Evolutionary conservation across 1,284 basidiomycete genomes (phyloP), one percentile per base, ranked within the genome.

Genomic region (Cutaneotrichosporon daszewskae): DNA sequence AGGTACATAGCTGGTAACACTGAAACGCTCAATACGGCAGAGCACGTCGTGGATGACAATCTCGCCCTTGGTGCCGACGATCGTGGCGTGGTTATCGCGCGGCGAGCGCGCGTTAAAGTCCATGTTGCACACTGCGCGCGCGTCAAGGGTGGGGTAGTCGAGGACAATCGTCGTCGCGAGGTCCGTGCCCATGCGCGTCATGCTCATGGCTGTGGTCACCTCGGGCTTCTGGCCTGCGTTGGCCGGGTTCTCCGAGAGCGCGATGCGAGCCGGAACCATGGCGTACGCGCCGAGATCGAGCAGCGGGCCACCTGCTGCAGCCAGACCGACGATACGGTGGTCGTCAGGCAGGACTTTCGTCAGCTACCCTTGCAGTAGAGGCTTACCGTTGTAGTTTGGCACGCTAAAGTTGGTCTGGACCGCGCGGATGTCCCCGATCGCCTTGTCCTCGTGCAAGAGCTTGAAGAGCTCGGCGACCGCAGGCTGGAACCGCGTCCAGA

Each of bases 231-330:
- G 53, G 24, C 35, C 37, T 17, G 46, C 43, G 42, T 71, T 71
- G 16, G 45, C 43, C 10, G 67, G 67, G 48, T 67, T 59, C 20
- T 62, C 58, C 29, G 55, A 62, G 18, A 45, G 27, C 24, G 32
- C 40, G 19, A 43, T 16, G 16, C 37, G 33, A 13, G 37, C 34
- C 1, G 48, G 43, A 4, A 42, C 13, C 43, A 50, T 39, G 17
- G 56, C 49, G 50, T 71, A 74, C 20, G 69, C 69, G 40, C 74
- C 75, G 6, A 76, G 45, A 52, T 77, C 76, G 27, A 76, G 60
- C 9, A 76, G 49, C 0, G 69, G 62, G 6, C 75, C 75, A 7
- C 76, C 76, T 0, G 70, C 75, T 0, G 75, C 56, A 14, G 72
- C 62, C 0, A 72, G 68, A 41, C 68, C 64, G 40, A 68, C 60